Conservation (phyloP, 1,139 yeast species). For the Kodamaea anthophila region DNA sequence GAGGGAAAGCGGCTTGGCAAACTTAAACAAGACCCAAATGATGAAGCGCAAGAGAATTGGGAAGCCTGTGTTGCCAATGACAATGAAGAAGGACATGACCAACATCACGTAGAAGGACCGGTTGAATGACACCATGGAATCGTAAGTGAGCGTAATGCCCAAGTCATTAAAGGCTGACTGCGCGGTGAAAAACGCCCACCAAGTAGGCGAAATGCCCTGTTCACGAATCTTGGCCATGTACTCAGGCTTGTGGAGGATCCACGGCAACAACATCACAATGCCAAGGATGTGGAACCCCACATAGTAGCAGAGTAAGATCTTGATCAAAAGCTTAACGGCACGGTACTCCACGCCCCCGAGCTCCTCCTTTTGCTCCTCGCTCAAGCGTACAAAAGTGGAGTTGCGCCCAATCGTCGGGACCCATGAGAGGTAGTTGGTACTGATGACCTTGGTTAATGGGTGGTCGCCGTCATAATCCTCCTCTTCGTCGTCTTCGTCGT, state of each 20-base stretch:
- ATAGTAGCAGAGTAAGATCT: conserved; percentile 61
- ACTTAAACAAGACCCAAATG: conserved; percentile 71
- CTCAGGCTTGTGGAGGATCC: conserved; percentile 43
- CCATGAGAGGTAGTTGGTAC: conserved; percentile 76
- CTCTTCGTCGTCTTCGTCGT: conserved; percentile 14
- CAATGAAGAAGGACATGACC: conserved; percentile 59
- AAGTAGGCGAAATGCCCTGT: conserved; percentile 62
- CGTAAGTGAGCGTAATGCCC: conserved; percentile 74
- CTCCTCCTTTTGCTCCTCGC: conserved; percentile 84
- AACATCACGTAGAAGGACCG: conserved; percentile 60
- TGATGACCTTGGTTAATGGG: conserved; percentile 25
- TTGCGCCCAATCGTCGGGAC: conserved; percentile 92
- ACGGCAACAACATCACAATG: conserved; percentile 55
- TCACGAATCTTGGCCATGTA: conserved; percentile 40
- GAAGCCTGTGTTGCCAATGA: conserved; percentile 91
- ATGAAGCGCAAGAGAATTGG: conserved; percentile 74
- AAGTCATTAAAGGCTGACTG: conserved; percentile 76
- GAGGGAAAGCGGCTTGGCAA: conserved; percentile 61
- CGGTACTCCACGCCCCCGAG: conserved; percentile 96
- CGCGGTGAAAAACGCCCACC: conserved; percentile 92
- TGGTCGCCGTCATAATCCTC: conserved; percentile 7
- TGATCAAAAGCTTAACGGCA: conserved; percentile 70
- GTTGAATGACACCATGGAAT: conserved; percentile 67
- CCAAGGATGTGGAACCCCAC: conserved; percentile 69
- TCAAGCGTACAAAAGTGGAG: conserved; percentile 79